Conservation (phyloP, 768 basidiomycete species). For the Kwoniella europaea region DNA sequence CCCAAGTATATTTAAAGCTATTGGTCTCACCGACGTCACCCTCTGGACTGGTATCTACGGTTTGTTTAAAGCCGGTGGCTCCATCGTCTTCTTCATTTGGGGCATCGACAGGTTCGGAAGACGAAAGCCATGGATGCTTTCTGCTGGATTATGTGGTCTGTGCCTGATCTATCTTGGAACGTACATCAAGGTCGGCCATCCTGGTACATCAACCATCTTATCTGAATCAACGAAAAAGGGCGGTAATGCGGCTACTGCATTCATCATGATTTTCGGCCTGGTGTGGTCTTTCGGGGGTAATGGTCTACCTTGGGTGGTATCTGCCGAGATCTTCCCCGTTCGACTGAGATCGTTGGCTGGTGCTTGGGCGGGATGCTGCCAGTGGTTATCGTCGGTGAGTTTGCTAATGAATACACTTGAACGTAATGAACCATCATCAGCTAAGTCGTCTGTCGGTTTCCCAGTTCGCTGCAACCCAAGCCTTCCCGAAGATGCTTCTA, state of each 20-base stretch:
- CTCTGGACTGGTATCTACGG: slow-evolving; percentile 65
- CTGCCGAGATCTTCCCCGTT: slow-evolving; percentile 53
- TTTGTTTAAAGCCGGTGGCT: slow-evolving; percentile 58
- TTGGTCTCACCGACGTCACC: slow-evolving; percentile 60
- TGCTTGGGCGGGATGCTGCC: slow-evolving; percentile 37
- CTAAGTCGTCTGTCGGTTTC: neutral
- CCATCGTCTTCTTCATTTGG: slow-evolving; percentile 53
- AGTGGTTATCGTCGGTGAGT: slow-evolving; percentile 33
- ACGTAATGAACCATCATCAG: neutral
- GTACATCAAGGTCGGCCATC: slow-evolving; percentile 61
- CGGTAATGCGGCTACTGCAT: slow-evolving; percentile 48
- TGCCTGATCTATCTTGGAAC: slow-evolving; percentile 63
- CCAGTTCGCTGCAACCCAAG: slow-evolving; percentile 52
- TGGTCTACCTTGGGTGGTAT: slow-evolving; percentile 63
- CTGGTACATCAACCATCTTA: slow-evolving; percentile 31
- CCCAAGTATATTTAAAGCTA: slow-evolving; percentile 63
- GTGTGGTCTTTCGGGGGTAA: slow-evolving; percentile 56
- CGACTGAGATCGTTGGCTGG: slow-evolving; percentile 45
- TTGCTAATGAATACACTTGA: neutral
- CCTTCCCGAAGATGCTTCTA: slow-evolving; percentile 55
- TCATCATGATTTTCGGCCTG: slow-evolving; percentile 35
- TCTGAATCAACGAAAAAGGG: slow-evolving; percentile 28
- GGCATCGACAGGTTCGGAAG: slow-evolving; percentile 61
- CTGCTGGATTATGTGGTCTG: slow-evolving; percentile 60
- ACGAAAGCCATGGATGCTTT: slow-evolving; percentile 60